phyloP scores from a whole-genome alignment of 169 alveolate species.

The Prorocentrum cordatum region DNA sequence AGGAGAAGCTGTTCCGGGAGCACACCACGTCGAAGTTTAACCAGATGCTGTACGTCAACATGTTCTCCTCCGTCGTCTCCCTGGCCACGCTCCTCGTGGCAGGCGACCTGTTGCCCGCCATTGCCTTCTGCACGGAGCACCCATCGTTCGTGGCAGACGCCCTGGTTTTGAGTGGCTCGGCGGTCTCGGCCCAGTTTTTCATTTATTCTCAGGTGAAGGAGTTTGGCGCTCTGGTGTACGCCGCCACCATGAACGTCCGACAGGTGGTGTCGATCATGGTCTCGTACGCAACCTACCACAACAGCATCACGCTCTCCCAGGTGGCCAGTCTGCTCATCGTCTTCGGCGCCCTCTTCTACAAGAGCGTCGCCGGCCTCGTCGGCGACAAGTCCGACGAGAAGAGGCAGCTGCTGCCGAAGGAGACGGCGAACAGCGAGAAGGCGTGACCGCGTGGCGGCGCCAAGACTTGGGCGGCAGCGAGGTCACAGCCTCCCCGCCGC shows the following conservation, averaged over 20 bases:
- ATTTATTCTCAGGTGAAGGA: conserved; percentile 58
- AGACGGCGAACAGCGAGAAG: too few relatives aligned
- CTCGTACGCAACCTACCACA: conserved; percentile 21
- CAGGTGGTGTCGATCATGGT: conserved; percentile 57
- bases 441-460: too few relatives aligned
- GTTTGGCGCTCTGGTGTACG: conserved; percentile 55
- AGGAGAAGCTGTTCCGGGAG: conserved; percentile 43
- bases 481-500: too few relatives aligned
- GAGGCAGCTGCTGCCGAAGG: too few relatives aligned
- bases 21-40: conserved; percentile 62
- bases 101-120: background rate
- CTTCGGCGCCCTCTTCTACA: too few relatives aligned
- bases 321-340: too few relatives aligned
- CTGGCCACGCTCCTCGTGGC: background rate
- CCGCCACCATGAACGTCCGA: conserved; percentile 51
- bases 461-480: too few relatives aligned
- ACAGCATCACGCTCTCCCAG: too few relatives aligned
- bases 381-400: too few relatives aligned
- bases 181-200: conserved; percentile 53
- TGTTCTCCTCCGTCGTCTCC: background rate
- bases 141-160: conserved; percentile 7
- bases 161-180: conserved; percentile 9
- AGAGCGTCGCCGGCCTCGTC: too few relatives aligned
- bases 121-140: conserved; percentile 1
- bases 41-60: conserved; percentile 57